phyloP scores from a whole-genome alignment of 805 yeast genomes.

The Yarrowia deformans region DNA sequence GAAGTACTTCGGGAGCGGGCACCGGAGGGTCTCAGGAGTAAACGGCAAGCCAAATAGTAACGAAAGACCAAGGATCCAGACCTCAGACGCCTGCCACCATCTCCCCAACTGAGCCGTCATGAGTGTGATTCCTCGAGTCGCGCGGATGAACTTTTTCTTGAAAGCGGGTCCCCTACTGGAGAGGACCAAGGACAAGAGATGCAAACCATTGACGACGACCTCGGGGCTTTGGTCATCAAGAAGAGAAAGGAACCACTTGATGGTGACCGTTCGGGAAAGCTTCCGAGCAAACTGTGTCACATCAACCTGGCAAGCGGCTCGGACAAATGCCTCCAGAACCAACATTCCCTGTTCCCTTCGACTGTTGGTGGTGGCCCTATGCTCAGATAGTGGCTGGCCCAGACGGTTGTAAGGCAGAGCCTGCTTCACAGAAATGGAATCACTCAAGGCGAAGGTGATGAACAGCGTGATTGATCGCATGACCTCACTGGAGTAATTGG shows the following conservation, averaged over 20 bases:
- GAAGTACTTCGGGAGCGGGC: constrained; percentile 4
- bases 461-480: constrained; percentile 61
- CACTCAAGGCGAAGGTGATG: constrained; percentile 58
- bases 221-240: constrained; percentile 54
- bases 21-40: constrained; percentile 3
- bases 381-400: constrained; percentile 13
- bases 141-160: constrained; percentile 59
- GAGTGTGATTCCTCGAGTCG: constrained; percentile 58
- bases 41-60: constrained; percentile 51
- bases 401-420: constrained; percentile 48
- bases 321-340: constrained; percentile 39
- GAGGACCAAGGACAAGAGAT: constrained; percentile 61
- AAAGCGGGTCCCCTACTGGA: constrained; percentile 56
- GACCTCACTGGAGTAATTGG: constrained; percentile 62
- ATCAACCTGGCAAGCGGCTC: constrained; percentile 49
- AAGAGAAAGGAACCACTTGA: constrained; percentile 69
- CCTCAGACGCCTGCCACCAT: constrained; percentile 59
- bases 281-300: constrained; percentile 43
- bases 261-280: constrained; percentile 62
- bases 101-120: constrained; percentile 56
- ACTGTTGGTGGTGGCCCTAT: constrained; percentile 1
- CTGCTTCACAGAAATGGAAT: constrained; percentile 44
- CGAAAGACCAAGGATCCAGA: constrained; percentile 48
- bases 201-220: constrained; percentile 51
- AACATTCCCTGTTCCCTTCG: constrained; percentile 23